Conservation (phyloP, 164 flowering plant genomes). For the Dillenia suffruticosa region DNA sequence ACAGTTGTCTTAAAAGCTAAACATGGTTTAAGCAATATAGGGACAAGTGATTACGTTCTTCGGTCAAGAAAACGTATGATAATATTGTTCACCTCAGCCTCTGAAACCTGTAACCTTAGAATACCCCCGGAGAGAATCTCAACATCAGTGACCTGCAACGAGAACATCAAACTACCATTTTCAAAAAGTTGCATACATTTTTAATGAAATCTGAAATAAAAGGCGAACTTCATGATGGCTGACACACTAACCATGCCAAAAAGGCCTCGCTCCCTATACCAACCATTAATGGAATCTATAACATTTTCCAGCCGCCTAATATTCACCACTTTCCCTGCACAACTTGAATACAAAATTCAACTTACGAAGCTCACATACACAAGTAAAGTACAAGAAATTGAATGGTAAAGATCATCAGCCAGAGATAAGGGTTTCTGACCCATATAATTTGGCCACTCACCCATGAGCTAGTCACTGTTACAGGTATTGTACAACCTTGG, state of each 20-base stretch:
- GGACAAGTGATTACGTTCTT: conserved; percentile 59
- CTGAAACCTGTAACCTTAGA: conserved; percentile 75
- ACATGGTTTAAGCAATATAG: conserved; percentile 1
- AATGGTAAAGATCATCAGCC: too few species aligned
- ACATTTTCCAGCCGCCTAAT: conserved; percentile 82
- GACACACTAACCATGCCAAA: conserved; percentile 78
- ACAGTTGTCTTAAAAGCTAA: neutral
- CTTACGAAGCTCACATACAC: conserved; percentile 1
- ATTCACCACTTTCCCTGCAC: conserved; percentile 96
- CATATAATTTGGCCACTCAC: too few species aligned
- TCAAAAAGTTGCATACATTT: too few species aligned
- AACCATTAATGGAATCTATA: conserved; percentile 78
- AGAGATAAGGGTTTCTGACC: too few species aligned
- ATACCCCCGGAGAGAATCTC: conserved; percentile 98
- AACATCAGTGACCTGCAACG: conserved; percentile 72
- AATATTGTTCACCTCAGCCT: conserved; percentile 93
- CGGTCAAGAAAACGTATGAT: conserved; percentile 85
- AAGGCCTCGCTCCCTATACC: conserved; percentile 97
- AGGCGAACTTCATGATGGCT: neutral
- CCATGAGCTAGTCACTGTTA: too few species aligned
- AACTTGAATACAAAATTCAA: conserved; percentile 48
- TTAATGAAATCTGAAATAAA: neutral
- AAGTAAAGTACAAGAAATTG: neutral
- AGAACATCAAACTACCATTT: too few species aligned
- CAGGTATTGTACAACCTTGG: too few species aligned